Conservation (phyloP, 306 rosid genomes). For the Sphenostylis stenocarpa region DNA sequence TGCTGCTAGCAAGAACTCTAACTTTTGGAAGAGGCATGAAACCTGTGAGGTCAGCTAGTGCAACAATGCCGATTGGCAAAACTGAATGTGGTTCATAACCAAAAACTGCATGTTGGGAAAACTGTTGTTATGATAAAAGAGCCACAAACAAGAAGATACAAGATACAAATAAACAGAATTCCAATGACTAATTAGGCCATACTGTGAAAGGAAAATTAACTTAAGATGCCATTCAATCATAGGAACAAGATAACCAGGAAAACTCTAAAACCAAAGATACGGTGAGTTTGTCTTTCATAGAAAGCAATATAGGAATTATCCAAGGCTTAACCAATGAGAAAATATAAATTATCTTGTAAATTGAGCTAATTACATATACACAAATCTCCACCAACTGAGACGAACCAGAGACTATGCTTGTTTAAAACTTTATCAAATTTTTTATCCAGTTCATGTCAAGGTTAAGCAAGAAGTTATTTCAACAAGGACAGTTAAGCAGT, state of each 20-base stretch:
- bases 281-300: slow-evolving; percentile 13
- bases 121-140: slow-evolving; percentile 20
- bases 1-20: slow-evolving; percentile 91
- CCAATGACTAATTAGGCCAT: slow-evolving; percentile 21
- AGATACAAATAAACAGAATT: slow-evolving; percentile 6
- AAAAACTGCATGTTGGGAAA: slow-evolving; percentile 59
- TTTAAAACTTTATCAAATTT: neutral
- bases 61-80: slow-evolving; percentile 80
- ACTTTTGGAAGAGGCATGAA: slow-evolving; percentile 83
- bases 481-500: neutral
- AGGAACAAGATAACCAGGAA: slow-evolving; percentile 43
- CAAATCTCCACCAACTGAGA: slow-evolving; percentile 4
- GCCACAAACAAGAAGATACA: slow-evolving; percentile 17
- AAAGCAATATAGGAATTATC: neutral
- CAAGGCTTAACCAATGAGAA: neutral
- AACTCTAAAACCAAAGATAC: slow-evolving; percentile 42
- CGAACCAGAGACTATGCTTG: neutral
- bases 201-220: slow-evolving; percentile 7
- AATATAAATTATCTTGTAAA: neutral
- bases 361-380: neutral
- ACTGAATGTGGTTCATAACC: slow-evolving; percentile 98
- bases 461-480: neutral
- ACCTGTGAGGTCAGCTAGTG: slow-evolving; percentile 73
- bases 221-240: neutral
- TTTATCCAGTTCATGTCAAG: slow-evolving; percentile 1